These are phyloP conservation scores for Colletotrichum lindemuthianum DNA, from an alignment of 2,329 filamentous ascomycete species.

Conservation along the genomic window DNA sequence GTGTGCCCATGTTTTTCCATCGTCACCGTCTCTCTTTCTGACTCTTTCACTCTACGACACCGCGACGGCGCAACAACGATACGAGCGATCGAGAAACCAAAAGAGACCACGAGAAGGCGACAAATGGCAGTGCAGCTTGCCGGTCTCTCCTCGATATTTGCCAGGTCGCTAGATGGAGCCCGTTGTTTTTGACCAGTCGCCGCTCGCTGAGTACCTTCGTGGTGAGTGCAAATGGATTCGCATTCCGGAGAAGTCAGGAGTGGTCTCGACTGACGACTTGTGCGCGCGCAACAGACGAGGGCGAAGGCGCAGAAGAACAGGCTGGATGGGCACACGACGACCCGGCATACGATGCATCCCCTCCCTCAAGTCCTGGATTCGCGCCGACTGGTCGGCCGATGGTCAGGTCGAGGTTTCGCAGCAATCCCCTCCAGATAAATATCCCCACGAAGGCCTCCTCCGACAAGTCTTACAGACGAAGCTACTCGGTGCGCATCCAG, in stretches of 20 bases:
- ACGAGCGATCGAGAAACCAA: not conserved
- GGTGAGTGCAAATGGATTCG: conserved; percentile 62
- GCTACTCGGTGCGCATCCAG: conserved; percentile 58
- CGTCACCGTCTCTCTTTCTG: not conserved
- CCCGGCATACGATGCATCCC: conserved; percentile 54
- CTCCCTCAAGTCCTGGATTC: conserved; percentile 62
- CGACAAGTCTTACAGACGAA: conserved; percentile 55
- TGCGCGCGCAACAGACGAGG: conserved; percentile 53
- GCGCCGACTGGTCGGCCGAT: conserved; percentile 66
- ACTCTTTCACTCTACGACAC: conserved; percentile 15
- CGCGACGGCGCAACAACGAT: conserved; percentile 22
- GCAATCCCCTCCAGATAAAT: conserved; percentile 56
- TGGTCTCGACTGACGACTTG: conserved; percentile 36
- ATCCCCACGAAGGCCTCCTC: conserved; percentile 52
- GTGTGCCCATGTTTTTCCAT: conserved; percentile 10
- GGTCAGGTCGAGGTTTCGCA: conserved; percentile 64
- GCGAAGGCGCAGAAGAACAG: conserved; percentile 61
- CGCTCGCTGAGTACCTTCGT: conserved; percentile 89
- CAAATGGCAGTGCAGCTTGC: conserved; percentile 37
- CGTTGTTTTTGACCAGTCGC: conserved; percentile 86
- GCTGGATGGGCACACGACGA: conserved; percentile 57
- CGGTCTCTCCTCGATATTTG: conserved; percentile 28
- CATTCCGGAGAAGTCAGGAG: conserved; percentile 8
- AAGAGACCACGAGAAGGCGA: conserved; percentile 7
- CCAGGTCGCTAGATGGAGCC: conserved; percentile 74